Conservation (phyloP, 2,329 filamentous ascomycete species). For the Dichotomopilus funicola region DNA sequence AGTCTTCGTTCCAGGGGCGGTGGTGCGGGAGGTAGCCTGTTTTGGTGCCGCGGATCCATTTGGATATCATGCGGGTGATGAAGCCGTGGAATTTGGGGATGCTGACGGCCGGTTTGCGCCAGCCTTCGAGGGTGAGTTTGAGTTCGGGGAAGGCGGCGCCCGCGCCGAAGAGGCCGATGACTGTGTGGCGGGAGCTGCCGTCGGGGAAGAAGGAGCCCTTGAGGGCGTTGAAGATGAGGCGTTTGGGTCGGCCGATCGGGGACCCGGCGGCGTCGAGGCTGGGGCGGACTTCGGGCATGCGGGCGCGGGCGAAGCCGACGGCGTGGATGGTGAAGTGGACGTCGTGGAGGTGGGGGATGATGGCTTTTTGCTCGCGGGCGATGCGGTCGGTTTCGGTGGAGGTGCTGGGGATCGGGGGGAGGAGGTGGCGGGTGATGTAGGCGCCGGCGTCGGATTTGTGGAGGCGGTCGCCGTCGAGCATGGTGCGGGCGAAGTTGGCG, state of each 20-base stretch:
- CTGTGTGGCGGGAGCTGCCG: background rate
- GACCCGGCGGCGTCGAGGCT: background rate
- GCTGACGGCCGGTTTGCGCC: constrained; percentile 14
- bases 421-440: constrained; percentile 11
- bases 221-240: constrained; percentile 9
- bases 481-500: constrained; percentile 13
- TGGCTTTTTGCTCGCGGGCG: background rate
- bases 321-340: constrained; percentile 14
- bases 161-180: constrained; percentile 18
- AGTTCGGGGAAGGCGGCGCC: constrained; percentile 19
- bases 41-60: constrained; percentile 11
- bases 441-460: background rate
- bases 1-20: too few species aligned
- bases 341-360: background rate
- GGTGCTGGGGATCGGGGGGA: background rate
- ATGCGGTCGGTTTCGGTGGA: background rate
- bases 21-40: background rate
- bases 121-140: constrained; percentile 5
- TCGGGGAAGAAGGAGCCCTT: constrained; percentile 12
- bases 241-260: background rate
- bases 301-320: constrained; percentile 10
- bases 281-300: constrained; percentile 5
- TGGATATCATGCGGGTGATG: constrained; percentile 14
- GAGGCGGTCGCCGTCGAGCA: constrained; percentile 17
- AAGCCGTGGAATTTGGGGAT: constrained; percentile 20